Percentiles rank a stretch among this genome's conserved stretches.
Conservation (phyloP, 2,329 filamentous ascomycete genomes). For the Nigrograna mackinnonii region DNA sequence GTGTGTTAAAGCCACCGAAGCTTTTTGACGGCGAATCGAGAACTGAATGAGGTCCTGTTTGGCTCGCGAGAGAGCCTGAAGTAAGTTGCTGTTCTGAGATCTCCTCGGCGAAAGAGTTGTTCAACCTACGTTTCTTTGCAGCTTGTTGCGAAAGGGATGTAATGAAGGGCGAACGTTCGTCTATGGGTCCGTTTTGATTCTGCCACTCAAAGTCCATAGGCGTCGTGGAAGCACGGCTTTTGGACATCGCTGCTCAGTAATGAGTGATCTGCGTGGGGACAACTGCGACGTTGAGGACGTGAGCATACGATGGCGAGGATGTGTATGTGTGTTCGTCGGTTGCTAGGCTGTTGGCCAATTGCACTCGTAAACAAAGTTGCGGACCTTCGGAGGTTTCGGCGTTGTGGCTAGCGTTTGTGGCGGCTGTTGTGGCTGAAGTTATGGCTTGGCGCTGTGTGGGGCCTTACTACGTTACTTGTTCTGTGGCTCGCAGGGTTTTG, state of each 20-base stretch:
- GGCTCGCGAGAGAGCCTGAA: constrained; percentile 11
- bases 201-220: constrained; percentile 61
- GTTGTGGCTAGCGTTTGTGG: no score
- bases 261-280: no score
- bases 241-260: constrained; percentile 30
- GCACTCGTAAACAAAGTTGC: no score
- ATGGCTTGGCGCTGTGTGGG: no score
- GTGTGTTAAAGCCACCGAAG: constrained; percentile 36
- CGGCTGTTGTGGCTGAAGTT: no score
- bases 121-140: constrained; percentile 44
- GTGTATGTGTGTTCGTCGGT: no score
- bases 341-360: no score
- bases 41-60: constrained; percentile 37
- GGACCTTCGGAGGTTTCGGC: no score
- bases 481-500: no score
- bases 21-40: constrained; percentile 55
- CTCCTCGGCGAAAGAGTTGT: constrained; percentile 2
- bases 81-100: constrained; percentile 15
- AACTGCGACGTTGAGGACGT: no score
- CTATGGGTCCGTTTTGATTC: constrained; percentile 50
- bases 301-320: no score
- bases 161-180: constrained; percentile 53
- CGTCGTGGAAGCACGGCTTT: constrained; percentile 43
- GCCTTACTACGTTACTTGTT: no score
- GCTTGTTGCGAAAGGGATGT: constrained; percentile 28